Conservation (phyloP, 306 rosid genomes). For the Lathyrus tuberosus region DNA sequence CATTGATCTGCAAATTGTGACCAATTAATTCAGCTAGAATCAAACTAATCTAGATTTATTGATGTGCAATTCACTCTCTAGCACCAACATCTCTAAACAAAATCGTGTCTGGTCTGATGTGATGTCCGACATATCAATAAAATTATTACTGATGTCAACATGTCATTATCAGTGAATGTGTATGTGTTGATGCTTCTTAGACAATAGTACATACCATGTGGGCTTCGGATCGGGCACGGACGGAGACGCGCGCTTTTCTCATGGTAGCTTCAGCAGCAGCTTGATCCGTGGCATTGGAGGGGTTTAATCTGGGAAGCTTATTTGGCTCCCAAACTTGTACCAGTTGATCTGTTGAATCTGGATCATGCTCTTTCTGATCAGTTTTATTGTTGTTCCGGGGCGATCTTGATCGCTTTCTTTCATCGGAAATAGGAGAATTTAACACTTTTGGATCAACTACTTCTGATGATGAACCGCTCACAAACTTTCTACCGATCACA, state of each 20-base stretch:
- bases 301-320: constrained; percentile 52
- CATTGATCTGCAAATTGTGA: constrained; percentile 59
- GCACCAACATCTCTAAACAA: too few relatives aligned
- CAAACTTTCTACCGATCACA: constrained; percentile 59
- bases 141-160: too few relatives aligned
- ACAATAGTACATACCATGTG: constrained; percentile 61
- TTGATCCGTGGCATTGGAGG: constrained; percentile 49
- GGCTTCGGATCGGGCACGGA: constrained; percentile 97
- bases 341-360: constrained; percentile 49
- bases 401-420: constrained; percentile 64
- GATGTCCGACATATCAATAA: too few relatives aligned
- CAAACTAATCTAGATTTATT: too few relatives aligned
- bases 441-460: constrained; percentile 47
- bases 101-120: too few relatives aligned
- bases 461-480: constrained; percentile 49
- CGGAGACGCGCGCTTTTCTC: constrained; percentile 97
- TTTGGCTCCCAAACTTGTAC: constrained; percentile 65
- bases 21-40: not conserved
- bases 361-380: constrained; percentile 1
- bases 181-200: too few relatives aligned
- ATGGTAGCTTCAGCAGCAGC: constrained; percentile 75
- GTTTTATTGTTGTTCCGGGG: constrained; percentile 46
- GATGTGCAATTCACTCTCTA: too few relatives aligned
- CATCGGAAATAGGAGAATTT: constrained; percentile 66
- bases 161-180: too few relatives aligned